These are phyloP conservation scores for Brasenia schreberi DNA, from an alignment of 164 flowering plant species.

Conservation along the genomic window DNA sequence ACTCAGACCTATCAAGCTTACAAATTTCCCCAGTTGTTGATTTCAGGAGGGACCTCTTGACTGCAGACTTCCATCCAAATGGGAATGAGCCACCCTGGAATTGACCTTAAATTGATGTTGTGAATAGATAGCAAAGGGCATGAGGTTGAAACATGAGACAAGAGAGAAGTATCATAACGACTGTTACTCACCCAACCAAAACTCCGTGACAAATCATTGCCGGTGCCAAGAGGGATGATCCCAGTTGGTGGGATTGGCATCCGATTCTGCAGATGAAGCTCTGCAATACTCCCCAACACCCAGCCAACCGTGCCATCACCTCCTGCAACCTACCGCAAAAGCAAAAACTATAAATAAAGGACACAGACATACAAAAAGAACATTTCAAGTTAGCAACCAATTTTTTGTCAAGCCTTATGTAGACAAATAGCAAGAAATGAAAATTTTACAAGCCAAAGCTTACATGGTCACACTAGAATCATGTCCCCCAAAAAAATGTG, in stretches of 20 bases:
- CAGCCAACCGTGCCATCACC: slow-evolving; percentile 99
- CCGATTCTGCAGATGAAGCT: slow-evolving; percentile 41
- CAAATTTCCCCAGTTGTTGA: slow-evolving; percentile 47
- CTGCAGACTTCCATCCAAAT: slow-evolving; percentile 82
- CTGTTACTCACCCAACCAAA: slow-evolving; percentile 96
- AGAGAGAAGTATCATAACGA: too few species aligned
- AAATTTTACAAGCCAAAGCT: too few species aligned
- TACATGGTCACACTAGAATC: too few species aligned
- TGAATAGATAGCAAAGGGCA: neutral
- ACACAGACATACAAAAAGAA: too few species aligned
- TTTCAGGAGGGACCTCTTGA: slow-evolving; percentile 54
- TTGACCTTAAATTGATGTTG: slow-evolving; percentile 3
- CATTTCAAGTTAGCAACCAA: neutral
- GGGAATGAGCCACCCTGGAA: slow-evolving; percentile 96
- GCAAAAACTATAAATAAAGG: too few species aligned
- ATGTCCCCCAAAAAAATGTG: too few species aligned
- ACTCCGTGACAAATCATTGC: slow-evolving; percentile 90
- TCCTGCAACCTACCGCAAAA: slow-evolving; percentile 74
- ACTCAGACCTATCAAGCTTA: slow-evolving; percentile 67
- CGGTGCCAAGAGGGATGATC: slow-evolving; percentile 93
- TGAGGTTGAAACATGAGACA: neutral
- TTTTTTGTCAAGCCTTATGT: slow-evolving; percentile 1
- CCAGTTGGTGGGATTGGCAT: slow-evolving; percentile 83
- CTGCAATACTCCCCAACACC: slow-evolving; percentile 71
- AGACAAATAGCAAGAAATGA: too few species aligned